These are phyloP conservation scores for Trichoderma breve DNA, from an alignment of 2,329 filamentous ascomycete species.

Conservation along the genomic window DNA sequence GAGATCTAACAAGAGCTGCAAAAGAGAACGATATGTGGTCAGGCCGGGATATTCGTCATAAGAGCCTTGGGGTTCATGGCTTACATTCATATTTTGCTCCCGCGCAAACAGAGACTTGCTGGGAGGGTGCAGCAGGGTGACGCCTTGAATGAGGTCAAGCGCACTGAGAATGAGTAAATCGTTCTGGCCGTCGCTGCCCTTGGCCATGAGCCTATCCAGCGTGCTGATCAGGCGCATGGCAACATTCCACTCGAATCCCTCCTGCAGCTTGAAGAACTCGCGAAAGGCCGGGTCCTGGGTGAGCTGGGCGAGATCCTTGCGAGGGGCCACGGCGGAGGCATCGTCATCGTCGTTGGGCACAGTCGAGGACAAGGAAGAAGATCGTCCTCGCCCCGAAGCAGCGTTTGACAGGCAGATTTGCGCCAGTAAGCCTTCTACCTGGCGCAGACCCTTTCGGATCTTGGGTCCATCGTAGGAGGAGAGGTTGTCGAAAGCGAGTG, in stretches of 20 bases:
- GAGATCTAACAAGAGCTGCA: slow-evolving; percentile 81
- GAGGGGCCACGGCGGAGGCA: slow-evolving; percentile 43
- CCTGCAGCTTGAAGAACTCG: slow-evolving; percentile 95
- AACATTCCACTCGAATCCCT: slow-evolving; percentile 98
- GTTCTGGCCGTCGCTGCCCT: slow-evolving; percentile 77
- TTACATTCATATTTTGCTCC: slow-evolving; percentile 90
- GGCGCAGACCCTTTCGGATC: slow-evolving; percentile 88
- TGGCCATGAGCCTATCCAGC: slow-evolving; percentile 80
- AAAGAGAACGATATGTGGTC: not conserved
- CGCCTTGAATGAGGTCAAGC: slow-evolving; percentile 84
- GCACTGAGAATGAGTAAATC: slow-evolving; percentile 86
- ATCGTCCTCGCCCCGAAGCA: slow-evolving; percentile 15
- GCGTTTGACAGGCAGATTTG: slow-evolving; percentile 79
- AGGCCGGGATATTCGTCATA: not conserved
- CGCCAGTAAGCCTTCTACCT: slow-evolving; percentile 89
- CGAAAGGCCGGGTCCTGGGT: slow-evolving; percentile 83
- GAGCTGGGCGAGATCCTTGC: slow-evolving; percentile 67
- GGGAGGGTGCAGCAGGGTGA: slow-evolving; percentile 83
- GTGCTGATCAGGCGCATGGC: slow-evolving; percentile 81
- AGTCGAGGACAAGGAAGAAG: slow-evolving; percentile 24
- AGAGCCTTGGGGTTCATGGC: slow-evolving; percentile 29
- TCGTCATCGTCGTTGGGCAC: slow-evolving; percentile 32
- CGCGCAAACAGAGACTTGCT: slow-evolving; percentile 83
- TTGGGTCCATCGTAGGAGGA: slow-evolving; percentile 88
- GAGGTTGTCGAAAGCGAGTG: slow-evolving; percentile 92